Base-by-base conservation (phyloP, 1,139 yeast genomes). In the Yamadazyma epiphylla region DNA sequence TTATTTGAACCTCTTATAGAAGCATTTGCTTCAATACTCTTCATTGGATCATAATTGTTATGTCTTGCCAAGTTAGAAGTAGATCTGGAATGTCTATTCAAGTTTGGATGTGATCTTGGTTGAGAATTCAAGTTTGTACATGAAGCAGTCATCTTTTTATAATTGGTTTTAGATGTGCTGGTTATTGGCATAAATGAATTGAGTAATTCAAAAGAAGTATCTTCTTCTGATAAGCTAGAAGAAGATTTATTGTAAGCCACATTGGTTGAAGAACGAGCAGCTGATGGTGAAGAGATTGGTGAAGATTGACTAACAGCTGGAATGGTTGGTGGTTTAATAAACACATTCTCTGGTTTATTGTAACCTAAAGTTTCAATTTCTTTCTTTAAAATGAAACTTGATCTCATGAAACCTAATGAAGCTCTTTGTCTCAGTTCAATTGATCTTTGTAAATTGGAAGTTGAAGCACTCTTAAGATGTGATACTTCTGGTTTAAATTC, bases 381-480 rank as follows among this genome's bases (percentile, higher is more conserved):
- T 39, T 55, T 56, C 49, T 60, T 60, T 42, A 63, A 56, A 5
- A 62, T 49, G 45, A 58, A 63, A 38, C 64, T 56, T 26, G 64
- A 55, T 46, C 62, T 60, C 69, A 63, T 63, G 38, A 63, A 63
- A 2, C 69, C 69, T 27, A 56, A 40, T 8, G 68, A 61, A 13
- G 61, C 69, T 28, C 62, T 45, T 38, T 42, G 48, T 31, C 47
- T 41, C 40, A 33, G 38, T 37, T 43, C 41, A 29, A 43, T 43
- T 4, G 47, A 41, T 28, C 33, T 33, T 33, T 42, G 44, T 26
- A 23, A 23, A 17, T 12, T 7, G 16, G 41, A 30, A 21, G 37
- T 35, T n/a, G n/a, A n/a, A n/a, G n/a, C n/a, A n/a, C n/a, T n/a
- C n/a, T n/a, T n/a, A n/a, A n/a, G n/a, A n/a, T n/a, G n/a, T n/a